Evolutionary conservation across 768 basidiomycete species (phyloP), one percentile per base, ranked within the genome.

Genomic region (Lactarius sp.): DNA sequence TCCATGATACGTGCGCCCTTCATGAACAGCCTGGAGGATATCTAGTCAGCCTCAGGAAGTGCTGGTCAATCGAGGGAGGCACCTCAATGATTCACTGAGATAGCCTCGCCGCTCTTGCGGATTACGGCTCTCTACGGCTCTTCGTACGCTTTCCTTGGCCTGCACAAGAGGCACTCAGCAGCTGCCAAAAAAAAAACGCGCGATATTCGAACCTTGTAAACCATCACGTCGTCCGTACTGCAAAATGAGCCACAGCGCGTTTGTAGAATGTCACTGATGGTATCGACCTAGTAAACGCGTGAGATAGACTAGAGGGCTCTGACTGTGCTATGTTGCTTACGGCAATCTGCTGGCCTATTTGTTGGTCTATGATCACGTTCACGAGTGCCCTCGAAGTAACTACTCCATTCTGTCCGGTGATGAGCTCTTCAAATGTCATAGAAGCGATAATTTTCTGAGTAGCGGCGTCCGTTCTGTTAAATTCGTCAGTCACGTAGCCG

Each of bases 161-260:
- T 95, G 56, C 3, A 37, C 39, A 13, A 47, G 31, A 46, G 10
- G 10, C 9, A 42, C 4, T 64, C 22, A 36, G n/a, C 16, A 52
- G 34, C 31, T 57, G 50, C 6, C 44, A 22, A 20, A 13, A 27
- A 13, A 27, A 9, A 47, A n/a, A 14, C 41, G 16, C 6, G 20
- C 4, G 6, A 27, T 22, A 66, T 53, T 65, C 76, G 61, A 69
- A 86, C 94, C 80, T 99, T 99, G 79, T 98, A 98, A 34, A 97
- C 75, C 82, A 97, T 91, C 50, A 99, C 97, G 75, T 99, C 97
- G 71, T 98, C 97, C 2, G 95, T 88, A 69, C 95, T 95, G 75
- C 94, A 98, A 82, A 98, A 98, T 14, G 94, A 92, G 2, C 96
- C 95, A 69, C 97, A 99, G 72, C 94, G 82, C 70, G 91, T 87